These are phyloP conservation scores for Epichloe scottii DNA, from an alignment of 2,329 filamentous ascomycete genomes.

Conservation along the genomic window DNA sequence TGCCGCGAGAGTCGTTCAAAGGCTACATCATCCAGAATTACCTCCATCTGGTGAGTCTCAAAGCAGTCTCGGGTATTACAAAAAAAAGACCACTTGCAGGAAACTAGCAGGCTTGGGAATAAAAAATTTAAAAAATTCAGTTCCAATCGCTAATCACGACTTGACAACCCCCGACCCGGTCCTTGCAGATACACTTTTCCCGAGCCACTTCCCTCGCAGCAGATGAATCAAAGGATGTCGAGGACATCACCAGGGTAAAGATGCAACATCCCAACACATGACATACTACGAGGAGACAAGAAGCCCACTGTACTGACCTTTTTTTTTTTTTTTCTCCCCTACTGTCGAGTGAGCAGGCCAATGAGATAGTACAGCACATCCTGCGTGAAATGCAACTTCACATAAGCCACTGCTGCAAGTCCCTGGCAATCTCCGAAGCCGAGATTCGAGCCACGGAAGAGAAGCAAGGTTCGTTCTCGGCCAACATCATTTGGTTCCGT, in stretches of 20 bases:
- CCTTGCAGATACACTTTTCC: conserved; percentile 63
- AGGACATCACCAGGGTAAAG: conserved; percentile 54
- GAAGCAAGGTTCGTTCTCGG: conserved; percentile 42
- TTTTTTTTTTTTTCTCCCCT: background rate
- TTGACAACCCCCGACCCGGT: too few species aligned
- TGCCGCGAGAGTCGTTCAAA: conserved; percentile 70
- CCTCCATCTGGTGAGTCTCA: conserved; percentile 57
- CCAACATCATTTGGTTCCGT: background rate
- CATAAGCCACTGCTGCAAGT: conserved; percentile 71
- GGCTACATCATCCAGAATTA: conserved; percentile 89
- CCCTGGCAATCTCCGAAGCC: conserved; percentile 58
- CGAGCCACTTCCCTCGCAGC: conserved; percentile 73
- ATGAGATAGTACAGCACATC: conserved; percentile 60
- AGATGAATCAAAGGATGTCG: conserved; percentile 68
- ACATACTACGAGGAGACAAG: background rate
- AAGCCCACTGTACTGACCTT: background rate
- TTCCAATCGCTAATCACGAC: too few species aligned
- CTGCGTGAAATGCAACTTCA: conserved; percentile 71
- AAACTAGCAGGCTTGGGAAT: too few species aligned
- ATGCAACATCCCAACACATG: background rate
- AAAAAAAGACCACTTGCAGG: too few species aligned
- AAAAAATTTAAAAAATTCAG: too few species aligned
- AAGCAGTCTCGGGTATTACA: too few species aligned
- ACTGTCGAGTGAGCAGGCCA: conserved; percentile 16
- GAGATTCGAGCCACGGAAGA: conserved; percentile 66